Percentiles rank a stretch among this genome's conserved stretches.
These are phyloP conservation scores for Pichia sp. DNA, from an alignment of 1,139 yeast species.

Conservation along the genomic window DNA sequence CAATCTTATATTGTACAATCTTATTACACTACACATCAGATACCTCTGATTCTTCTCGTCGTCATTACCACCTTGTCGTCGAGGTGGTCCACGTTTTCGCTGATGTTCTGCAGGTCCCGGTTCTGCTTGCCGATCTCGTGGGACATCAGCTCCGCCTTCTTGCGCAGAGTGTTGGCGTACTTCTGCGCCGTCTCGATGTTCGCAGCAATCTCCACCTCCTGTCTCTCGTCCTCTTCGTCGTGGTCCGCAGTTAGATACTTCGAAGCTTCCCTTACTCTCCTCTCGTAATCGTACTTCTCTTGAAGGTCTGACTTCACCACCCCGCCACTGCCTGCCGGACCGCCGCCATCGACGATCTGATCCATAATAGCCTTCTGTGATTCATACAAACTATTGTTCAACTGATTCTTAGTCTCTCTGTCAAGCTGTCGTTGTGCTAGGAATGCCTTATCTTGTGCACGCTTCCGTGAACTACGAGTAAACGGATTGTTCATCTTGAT, in stretches of 20 bases:
- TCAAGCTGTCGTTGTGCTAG: slow-evolving; percentile 45
- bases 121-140: slow-evolving; percentile 47
- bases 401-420: slow-evolving; percentile 23
- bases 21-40: too few species aligned
- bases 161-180: slow-evolving; percentile 38
- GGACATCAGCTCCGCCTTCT: slow-evolving; percentile 40
- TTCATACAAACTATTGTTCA: slow-evolving; percentile 22
- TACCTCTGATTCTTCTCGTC: slow-evolving; percentile 27
- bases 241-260: slow-evolving; percentile 25
- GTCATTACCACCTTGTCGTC: slow-evolving; percentile 41
- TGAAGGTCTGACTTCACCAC: slow-evolving; percentile 30
- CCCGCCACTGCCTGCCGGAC: neutral
- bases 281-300: slow-evolving; percentile 45
- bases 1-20: too few species aligned
- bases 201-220: slow-evolving; percentile 48
- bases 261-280: slow-evolving; percentile 40
- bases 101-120: slow-evolving; percentile 40
- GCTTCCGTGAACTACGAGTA: slow-evolving; percentile 68
- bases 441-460: slow-evolving; percentile 67
- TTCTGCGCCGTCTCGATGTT: slow-evolving; percentile 48
- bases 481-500: slow-evolving; percentile 83
- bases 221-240: slow-evolving; percentile 52
- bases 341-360: slow-evolving; percentile 16
- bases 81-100: slow-evolving; percentile 49
- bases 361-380: slow-evolving; percentile 24